Evolutionary conservation across 495 filamentous ascomycete species (phyloP).

Genomic region (Chlorociboria aeruginascens): DNA sequence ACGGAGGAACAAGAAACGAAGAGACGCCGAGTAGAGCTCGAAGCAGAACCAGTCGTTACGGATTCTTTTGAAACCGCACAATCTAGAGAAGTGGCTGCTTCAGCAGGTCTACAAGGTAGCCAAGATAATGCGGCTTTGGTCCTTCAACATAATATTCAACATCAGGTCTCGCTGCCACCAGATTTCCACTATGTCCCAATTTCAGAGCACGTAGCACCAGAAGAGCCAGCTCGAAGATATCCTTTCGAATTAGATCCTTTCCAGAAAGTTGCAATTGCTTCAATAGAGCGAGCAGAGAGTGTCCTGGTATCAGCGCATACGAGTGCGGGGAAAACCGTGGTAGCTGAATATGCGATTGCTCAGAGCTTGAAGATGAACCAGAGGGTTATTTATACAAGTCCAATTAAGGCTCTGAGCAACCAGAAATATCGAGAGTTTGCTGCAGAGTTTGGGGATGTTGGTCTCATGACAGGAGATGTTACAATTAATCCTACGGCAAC

Average conservation of each 20-base stretch:
- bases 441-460: constrained; percentile 92
- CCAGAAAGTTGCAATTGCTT: constrained; percentile 82
- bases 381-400: constrained; percentile 97
- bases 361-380: constrained; percentile 96
- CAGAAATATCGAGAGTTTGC: constrained; percentile 96
- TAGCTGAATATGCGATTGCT: constrained; percentile 96
- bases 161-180: constrained; percentile 90
- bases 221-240: constrained; percentile 70
- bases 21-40: constrained; percentile 60
- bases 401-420: constrained; percentile 96
- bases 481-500: constrained; percentile 98
- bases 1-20: constrained; percentile 48
- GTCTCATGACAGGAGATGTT: constrained; percentile 97
- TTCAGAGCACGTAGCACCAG: constrained; percentile 76
- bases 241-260: constrained; percentile 93
- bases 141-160: constrained; percentile 91
- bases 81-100: constrained; percentile 73
- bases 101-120: constrained; percentile 58
- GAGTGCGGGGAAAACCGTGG: constrained; percentile 93
- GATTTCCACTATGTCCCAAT: constrained; percentile 90
- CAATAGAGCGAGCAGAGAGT: constrained; percentile 90
- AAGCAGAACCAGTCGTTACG: constrained; percentile 71
- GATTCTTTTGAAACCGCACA: constrained; percentile 96
- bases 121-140: constrained; percentile 51
- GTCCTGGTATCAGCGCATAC: constrained; percentile 96